phyloP scores from a whole-genome alignment of 768 basidiomycete species.

The Collybia nuda region DNA sequence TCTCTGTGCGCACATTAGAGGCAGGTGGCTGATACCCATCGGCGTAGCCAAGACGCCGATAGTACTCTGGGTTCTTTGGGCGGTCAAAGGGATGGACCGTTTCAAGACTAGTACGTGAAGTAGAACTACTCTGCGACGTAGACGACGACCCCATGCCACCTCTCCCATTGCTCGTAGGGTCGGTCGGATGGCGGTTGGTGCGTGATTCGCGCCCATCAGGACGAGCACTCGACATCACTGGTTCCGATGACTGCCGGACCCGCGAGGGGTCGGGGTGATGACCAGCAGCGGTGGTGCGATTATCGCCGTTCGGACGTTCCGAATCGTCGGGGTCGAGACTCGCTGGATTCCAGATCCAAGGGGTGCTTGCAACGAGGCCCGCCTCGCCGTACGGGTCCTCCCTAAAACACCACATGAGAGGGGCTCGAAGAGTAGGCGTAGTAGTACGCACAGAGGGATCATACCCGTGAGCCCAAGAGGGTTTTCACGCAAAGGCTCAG shows the following conservation, averaged over 20 bases:
- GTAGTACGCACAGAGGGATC: conserved; percentile 55
- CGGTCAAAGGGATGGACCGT: conserved; percentile 1
- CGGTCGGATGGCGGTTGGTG: conserved; percentile 11
- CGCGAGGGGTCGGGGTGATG: conserved; percentile 12
- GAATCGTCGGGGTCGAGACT: conserved; percentile 34
- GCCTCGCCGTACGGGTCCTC: conserved; percentile 29
- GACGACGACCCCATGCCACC: neutral
- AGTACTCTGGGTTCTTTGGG: conserved; percentile 3
- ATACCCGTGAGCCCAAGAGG: conserved; percentile 65
- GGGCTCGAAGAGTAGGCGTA: neutral
- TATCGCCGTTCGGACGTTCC: conserved; percentile 10
- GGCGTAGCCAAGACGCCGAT: neutral
- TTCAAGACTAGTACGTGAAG: neutral
- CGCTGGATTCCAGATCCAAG: conserved; percentile 74
- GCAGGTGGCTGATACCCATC: conserved; percentile 1
- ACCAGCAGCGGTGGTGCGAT: conserved; percentile 12
- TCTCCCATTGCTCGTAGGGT: conserved; percentile 6
- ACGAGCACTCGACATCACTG: conserved; percentile 8
- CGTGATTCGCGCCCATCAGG: neutral
- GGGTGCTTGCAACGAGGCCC: conserved; percentile 38
- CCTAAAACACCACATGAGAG: conserved; percentile 15
- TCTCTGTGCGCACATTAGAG: neutral
- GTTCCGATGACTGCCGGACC: conserved; percentile 21
- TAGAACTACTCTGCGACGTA: neutral
- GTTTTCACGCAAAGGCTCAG: conserved; percentile 56